Percentiles rank a stretch among this genome's conserved stretches.
Conservation (phyloP, 352 stramenopile genomes). For the Pythium rishiriense region DNA sequence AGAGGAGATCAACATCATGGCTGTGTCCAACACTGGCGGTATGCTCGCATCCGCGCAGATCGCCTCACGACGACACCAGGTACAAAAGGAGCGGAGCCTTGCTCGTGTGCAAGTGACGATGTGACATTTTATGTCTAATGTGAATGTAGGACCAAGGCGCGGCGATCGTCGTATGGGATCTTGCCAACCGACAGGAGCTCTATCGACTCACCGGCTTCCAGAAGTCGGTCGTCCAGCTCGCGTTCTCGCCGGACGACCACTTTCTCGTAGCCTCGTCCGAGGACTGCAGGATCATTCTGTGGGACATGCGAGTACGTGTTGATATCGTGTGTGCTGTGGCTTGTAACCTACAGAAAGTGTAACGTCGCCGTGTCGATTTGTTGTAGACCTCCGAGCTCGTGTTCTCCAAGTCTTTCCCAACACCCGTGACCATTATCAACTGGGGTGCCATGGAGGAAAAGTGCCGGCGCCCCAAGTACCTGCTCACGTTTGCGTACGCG, state of each 20-base stretch:
- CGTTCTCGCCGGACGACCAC: constrained; percentile 77
- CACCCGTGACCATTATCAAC: constrained; percentile 67
- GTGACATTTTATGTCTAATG: not conserved
- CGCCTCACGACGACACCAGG: constrained; percentile 27
- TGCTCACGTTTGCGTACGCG: constrained; percentile 62
- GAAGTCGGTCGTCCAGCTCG: constrained; percentile 59
- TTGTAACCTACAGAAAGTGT: not conserved
- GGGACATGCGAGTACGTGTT: constrained; percentile 64
- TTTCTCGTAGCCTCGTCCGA: constrained; percentile 69
- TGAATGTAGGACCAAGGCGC: constrained; percentile 34
- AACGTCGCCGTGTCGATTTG: not conserved
- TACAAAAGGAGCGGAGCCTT: too few species aligned
- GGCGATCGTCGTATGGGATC: constrained; percentile 52
- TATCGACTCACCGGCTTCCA: constrained; percentile 65
- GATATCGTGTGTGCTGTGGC: not conserved
- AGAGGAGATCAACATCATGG: constrained; percentile 41
- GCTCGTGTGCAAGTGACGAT: not conserved
- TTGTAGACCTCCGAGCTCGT: constrained; percentile 71
- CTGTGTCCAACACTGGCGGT: constrained; percentile 30
- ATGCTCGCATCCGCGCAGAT: constrained; percentile 37
- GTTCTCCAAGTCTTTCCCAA: constrained; percentile 62
- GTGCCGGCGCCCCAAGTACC: constrained; percentile 63
- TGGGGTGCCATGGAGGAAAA: constrained; percentile 74
- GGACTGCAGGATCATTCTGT: constrained; percentile 69
- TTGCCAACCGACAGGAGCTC: constrained; percentile 39